Base-by-base conservation (phyloP, 441 rosid species). In the Brassica hybrid region DNA sequence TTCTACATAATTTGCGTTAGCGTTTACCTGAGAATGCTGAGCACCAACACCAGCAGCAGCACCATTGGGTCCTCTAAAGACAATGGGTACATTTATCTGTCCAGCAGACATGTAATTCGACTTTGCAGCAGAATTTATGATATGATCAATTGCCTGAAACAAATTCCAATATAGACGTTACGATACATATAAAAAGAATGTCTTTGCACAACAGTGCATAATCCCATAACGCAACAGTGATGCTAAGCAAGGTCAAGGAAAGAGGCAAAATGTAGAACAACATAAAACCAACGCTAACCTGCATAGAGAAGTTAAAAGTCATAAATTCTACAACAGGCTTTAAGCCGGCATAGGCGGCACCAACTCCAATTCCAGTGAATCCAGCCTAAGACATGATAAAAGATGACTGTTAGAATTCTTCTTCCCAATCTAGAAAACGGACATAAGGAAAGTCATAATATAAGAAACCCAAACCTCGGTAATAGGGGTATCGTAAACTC, bases 1-100 rank as follows among this genome's bases (percentile, higher is more conserved):
- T 32, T 58, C 25, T 13, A 56, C 45, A 62, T 0, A 57, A 59
- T 50, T 67, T 56, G 17, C 2, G 27, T 69, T 5, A 25, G 67
- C 43, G 4, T 65, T 65, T 70, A 43, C 50, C 50, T 43, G 50
- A 43, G 50, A 78, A 81, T 94, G 96, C 72, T 93, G 97, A 64
- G 97, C 97, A 72, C 91, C 99, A 67, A 95, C 98, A 85, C 98
- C 99, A 69, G 98, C 98, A 69, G 99, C 99, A 52, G 97, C 94
- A 72, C 99, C 99, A 86, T 95, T 95, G 58, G 99, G 97, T 73
- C 98, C 98, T 82, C 97, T 86, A 79, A 94, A 94, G 76, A 92
- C 98, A 65, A 93, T 90, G 58, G 97, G 97, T 67, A 91, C 97
- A 25, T 82, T 73, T 5, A 94, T 81, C 77, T 88, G 95, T 59